Base-by-base conservation (phyloP, 768 basidiomycete species). In the Mycena rebaudengoi region DNA sequence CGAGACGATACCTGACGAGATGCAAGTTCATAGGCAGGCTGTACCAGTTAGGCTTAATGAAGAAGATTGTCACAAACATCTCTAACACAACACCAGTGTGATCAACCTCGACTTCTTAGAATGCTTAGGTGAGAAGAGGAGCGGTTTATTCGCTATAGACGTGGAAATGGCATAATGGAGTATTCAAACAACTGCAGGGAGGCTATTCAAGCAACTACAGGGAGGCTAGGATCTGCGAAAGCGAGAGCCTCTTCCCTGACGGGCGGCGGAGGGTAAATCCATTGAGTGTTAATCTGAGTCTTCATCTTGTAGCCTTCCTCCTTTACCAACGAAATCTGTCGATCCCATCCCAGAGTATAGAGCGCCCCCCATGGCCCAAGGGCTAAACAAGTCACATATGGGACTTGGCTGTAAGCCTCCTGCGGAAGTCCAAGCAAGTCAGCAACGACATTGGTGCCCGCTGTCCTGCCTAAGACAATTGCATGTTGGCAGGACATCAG, bases 311-410 rank as follows among this genome's bases (percentile, higher is more conserved):
- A 65, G 7, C 62, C 70, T 50, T 64, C 62, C 25, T 57, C 60
- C 40, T 44, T 57, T 25, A 55, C 46, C 33, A 67, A 25, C 3
- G 50, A 26, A 37, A 65, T 46, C 21, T 63, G 41, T 13, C 69
- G 53, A 32, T 72, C 71, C 69, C 69, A 72, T 6, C 71, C 69
- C 26, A n/a, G 41, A 13, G 69, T 72, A 35, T 67, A 63, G 25
- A 70, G 50, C 23, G 67, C 69, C 26, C 69, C 67, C 67, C 64
- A 71, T 5, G 62, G 59, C 7, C 71, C 70, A 13, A 71, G 55
- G 28, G 69, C 56, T 44, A 71, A 40, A 41, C 71, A 71, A 29
- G 69, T 70, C 25, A 30, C 67, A 37, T 72, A 72, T 13, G 58
- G 3, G 14, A 62, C 62, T 48, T 68, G 71, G n/a, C 65, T 57